phyloP scores from a whole-genome alignment of 495 filamentous ascomycete genomes.

The Eremomyces bilateralis region DNA sequence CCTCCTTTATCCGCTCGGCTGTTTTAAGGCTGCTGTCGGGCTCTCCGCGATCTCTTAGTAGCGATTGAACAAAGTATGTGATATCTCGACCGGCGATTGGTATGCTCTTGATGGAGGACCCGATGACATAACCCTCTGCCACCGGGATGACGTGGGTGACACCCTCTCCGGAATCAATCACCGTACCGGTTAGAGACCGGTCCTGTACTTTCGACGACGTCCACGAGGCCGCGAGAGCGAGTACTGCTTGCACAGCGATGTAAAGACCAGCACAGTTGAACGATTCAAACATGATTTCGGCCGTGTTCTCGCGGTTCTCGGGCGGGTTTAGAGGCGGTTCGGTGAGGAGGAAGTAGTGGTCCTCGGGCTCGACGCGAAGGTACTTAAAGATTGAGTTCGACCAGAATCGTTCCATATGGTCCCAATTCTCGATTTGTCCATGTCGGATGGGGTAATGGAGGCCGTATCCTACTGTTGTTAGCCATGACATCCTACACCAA shows the following conservation, averaged over 20 bases:
- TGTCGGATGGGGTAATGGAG: slow-evolving; percentile 94
- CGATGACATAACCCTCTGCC: slow-evolving; percentile 96
- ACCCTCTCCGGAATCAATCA: slow-evolving; percentile 93
- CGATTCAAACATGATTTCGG: slow-evolving; percentile 99
- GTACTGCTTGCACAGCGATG: slow-evolving; percentile 93
- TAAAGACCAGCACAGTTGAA: slow-evolving; percentile 99
- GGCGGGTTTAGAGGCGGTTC: slow-evolving; percentile 97
- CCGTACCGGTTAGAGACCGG: slow-evolving; percentile 89
- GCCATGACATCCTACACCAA: slow-evolving; percentile 3
- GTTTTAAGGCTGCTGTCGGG: slow-evolving; percentile 93
- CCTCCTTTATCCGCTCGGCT: slow-evolving; percentile 91
- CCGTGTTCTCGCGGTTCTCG: slow-evolving; percentile 96
- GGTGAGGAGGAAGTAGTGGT: slow-evolving; percentile 93
- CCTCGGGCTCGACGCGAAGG: slow-evolving; percentile 89
- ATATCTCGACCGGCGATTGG: slow-evolving; percentile 94
- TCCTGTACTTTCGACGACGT: slow-evolving; percentile 94
- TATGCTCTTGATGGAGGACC: slow-evolving; percentile 95
- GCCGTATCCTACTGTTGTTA: slow-evolving; percentile 52
- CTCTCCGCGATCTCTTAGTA: slow-evolving; percentile 89
- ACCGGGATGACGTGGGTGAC: slow-evolving; percentile 98
- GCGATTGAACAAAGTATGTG: slow-evolving; percentile 91
- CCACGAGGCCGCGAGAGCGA: slow-evolving; percentile 93
- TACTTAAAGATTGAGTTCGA: slow-evolving; percentile 99
- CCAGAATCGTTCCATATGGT: slow-evolving; percentile 98
- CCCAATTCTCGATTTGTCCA: slow-evolving; percentile 97